Conservation (phyloP, 768 basidiomycete species). For the Agrocybe praecox region DNA sequence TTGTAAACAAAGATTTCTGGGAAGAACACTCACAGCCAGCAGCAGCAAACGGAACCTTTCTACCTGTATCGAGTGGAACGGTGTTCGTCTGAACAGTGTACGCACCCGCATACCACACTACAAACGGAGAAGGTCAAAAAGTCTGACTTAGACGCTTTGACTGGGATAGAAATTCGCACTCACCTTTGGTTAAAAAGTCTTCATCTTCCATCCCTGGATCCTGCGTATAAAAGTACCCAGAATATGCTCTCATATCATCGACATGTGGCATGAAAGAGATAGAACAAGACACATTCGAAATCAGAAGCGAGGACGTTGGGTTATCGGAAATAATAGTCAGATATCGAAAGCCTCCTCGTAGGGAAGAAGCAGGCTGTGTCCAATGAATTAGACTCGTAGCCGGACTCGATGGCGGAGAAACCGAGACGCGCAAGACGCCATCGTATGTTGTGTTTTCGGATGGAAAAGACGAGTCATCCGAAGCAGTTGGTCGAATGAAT, state of each 20-base stretch:
- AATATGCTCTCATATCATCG: conserved; percentile 46
- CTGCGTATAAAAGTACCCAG: conserved; percentile 52
- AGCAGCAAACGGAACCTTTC: conserved; percentile 47
- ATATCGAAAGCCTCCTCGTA: conserved; percentile 58
- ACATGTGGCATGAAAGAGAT: conserved; percentile 60
- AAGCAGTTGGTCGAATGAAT: conserved; percentile 53
- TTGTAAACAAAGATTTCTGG: neutral
- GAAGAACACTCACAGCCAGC: conserved; percentile 36
- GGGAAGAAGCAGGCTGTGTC: conserved; percentile 45
- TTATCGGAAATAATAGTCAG: conserved; percentile 49
- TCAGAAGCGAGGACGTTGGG: conserved; percentile 30
- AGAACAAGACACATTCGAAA: conserved; percentile 52
- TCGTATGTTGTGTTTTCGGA: conserved; percentile 44
- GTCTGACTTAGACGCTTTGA: neutral
- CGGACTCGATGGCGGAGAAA: conserved; percentile 31
- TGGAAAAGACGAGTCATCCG: conserved; percentile 56
- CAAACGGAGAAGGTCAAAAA: neutral
- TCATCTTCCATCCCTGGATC: conserved; percentile 47
- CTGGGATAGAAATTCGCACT: neutral
- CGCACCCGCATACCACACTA: conserved; percentile 62
- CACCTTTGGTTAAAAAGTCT: conserved; percentile 53
- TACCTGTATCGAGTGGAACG: conserved; percentile 50
- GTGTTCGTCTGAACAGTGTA: conserved; percentile 66
- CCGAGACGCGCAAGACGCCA: conserved; percentile 40
- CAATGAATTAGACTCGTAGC: conserved; percentile 27